phyloP scores from a whole-genome alignment of 1,284 basidiomycete genomes.

The Ganoderma leucocontextum region DNA sequence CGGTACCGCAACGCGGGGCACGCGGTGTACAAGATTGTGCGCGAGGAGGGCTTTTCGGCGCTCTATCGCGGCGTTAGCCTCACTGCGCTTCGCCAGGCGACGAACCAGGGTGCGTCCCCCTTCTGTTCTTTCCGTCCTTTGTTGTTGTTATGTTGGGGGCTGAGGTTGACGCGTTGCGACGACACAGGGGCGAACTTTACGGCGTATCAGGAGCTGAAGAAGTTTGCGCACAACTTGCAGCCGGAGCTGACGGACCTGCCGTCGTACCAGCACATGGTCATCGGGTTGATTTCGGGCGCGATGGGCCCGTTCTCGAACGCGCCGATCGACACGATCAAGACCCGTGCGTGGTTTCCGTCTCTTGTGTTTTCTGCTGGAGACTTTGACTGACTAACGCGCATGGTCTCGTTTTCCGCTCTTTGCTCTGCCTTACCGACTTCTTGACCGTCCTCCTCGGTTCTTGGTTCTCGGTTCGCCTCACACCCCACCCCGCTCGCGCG shows the following conservation, averaged over 20 bases:
- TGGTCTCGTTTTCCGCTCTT: not conserved
- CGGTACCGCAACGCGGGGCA: conserved; percentile 97
- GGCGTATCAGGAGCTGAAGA: conserved; percentile 97
- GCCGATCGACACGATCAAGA: conserved; percentile 98
- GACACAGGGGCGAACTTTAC: conserved; percentile 95
- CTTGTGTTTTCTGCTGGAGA: conserved; percentile 6
- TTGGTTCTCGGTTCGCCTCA: no score
- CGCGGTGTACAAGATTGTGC: conserved; percentile 94
- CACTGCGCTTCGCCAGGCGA: conserved; percentile 96
- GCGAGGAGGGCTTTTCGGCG: conserved; percentile 89
- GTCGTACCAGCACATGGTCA: conserved; percentile 93
- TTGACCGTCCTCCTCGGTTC: no score
- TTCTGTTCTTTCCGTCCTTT: no score
- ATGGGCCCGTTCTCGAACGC: conserved; percentile 98
- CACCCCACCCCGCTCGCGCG: not conserved
- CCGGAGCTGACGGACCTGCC: conserved; percentile 83
- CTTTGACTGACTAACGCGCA: not conserved
- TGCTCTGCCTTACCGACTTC: not conserved
- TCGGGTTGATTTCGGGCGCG: conserved; percentile 95
- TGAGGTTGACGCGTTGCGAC: not conserved
- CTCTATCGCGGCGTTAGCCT: conserved; percentile 94
- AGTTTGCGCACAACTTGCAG: conserved; percentile 78
- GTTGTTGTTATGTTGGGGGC: no score
- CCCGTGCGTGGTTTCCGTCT: conserved; percentile 60
- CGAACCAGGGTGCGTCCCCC: conserved; percentile 85